Conservation (phyloP, 1,139 yeast genomes). For the Pichia sp. region DNA sequence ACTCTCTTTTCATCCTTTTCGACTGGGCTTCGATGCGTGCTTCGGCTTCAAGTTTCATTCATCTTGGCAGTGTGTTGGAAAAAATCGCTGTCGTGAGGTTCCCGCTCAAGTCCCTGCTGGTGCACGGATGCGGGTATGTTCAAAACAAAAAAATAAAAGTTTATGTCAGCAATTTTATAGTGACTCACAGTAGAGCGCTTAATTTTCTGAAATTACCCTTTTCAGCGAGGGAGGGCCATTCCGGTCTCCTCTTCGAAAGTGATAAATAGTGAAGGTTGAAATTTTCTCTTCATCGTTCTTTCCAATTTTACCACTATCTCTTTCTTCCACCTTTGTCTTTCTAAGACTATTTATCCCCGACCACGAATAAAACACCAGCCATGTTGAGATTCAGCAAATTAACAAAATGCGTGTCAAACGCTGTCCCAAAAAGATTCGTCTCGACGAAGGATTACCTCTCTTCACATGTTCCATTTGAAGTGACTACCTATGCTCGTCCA, state of each 20-base stretch:
- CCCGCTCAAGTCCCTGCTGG: not conserved
- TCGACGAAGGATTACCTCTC: slow-evolving; percentile 34
- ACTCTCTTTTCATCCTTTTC: not conserved
- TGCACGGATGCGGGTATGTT: not conserved
- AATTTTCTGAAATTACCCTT: slow-evolving; percentile 2
- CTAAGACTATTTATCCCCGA: not conserved
- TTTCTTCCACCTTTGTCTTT: not conserved
- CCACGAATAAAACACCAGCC: not conserved
- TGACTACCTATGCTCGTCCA: slow-evolving; percentile 83
- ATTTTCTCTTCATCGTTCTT: not conserved
- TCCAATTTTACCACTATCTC: not conserved
- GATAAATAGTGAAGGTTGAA: not conserved
- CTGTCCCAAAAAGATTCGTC: slow-evolving; percentile 12
- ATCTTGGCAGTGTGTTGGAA: not conserved
- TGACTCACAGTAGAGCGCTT: slow-evolving; percentile 13
- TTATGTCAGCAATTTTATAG: not conserved
- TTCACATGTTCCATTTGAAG: slow-evolving; percentile 53
- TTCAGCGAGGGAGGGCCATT: not conserved
- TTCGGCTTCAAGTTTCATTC: not conserved
- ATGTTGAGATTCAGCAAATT: slow-evolving; percentile 8
- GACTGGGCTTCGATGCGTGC: not conserved
- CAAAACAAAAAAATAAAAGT: not conserved
- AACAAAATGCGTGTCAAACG: not conserved
- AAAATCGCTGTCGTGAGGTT: not conserved
- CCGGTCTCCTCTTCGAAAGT: not conserved